Conservation (phyloP, 495 filamentous ascomycete species). For the Hyaloscypha finlandica region DNA sequence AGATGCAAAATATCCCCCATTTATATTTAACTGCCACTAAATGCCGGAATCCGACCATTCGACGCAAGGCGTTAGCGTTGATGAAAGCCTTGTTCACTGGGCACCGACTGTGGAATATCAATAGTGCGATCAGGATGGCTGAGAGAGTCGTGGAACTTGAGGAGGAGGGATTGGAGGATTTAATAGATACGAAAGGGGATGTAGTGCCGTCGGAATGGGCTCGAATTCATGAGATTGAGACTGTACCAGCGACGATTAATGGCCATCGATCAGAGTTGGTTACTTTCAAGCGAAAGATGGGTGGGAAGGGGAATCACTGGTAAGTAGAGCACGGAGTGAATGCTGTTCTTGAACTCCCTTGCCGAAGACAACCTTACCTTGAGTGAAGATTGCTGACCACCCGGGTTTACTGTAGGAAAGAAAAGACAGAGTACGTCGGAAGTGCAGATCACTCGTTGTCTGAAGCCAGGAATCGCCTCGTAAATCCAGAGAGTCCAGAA, state of each 20-base stretch:
- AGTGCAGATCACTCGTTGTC: not conserved
- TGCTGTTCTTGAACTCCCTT: not conserved
- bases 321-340: not conserved
- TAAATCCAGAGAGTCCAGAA: not conserved
- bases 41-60: slow-evolving; percentile 45
- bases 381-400: not conserved
- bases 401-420: not conserved
- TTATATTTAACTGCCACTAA: slow-evolving; percentile 39
- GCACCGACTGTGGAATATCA: not conserved
- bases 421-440: not conserved
- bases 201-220: not conserved
- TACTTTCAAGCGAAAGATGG: not conserved
- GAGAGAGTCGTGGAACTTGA: slow-evolving; percentile 12
- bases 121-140: not conserved
- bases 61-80: slow-evolving; percentile 39
- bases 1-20: slow-evolving; percentile 37
- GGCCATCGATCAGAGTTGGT: not conserved
- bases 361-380: not conserved
- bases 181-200: not conserved
- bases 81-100: not conserved
- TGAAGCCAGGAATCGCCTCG: not conserved
- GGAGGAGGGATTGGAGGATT: slow-evolving; percentile 2
- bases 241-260: not conserved
- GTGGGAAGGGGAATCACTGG: not conserved
- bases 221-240: not conserved